Base-by-base conservation (phyloP, 73 alveolate genomes). In the Durusdinium trenchii region DNA sequence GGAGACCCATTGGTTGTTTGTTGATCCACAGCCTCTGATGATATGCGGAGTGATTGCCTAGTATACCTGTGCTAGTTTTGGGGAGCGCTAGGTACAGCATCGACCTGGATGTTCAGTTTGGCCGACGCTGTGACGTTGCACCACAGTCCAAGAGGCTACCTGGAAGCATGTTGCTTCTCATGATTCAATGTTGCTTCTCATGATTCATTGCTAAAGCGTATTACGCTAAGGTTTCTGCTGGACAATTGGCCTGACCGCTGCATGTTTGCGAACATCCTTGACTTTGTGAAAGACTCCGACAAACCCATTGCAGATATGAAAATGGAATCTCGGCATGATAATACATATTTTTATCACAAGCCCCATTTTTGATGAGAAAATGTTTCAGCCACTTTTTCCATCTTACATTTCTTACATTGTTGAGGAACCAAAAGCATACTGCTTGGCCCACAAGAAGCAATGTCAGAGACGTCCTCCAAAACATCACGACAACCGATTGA, bases 41-140 rank as follows among this genome's bases (percentile, higher is more conserved):
- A 40, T 6, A 3, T 43, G 36, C 30, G 38, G 28, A 57, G 69
- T 57, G 12, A 57, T 57, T 57, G 32, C n/a, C n/a, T n/a, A n/a
- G n/a, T n/a, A n/a, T n/a, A n/a, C n/a, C n/a, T n/a, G n/a, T n/a
- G n/a, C n/a, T n/a, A n/a, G 23, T 16, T 57, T 57, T 57, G 69
- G 32, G 23, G 69, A 16, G 12, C 69, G 36, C 52, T 6, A 84
- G 94, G 94, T 84, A 52, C 36, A 78, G 79, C 0, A 4, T 50
- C 57, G 43, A 18, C 10, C 36, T 52, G 36, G 79, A 84, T 1
- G 16, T 6, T 6, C 4, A 28, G 28, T 3, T 78, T 51, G 94
- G 94, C 57, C 9, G 94, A 52, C 79, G 79, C 10, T 84, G 94
- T 38, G 94, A 84, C 30, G 38, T 84, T 6, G 52, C 6, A 40